Evolutionary conservation across 2,329 filamentous ascomycete species (phyloP), one percentile per base, ranked within the genome.

Genomic region (Endoconidiophora laricicola): DNA sequence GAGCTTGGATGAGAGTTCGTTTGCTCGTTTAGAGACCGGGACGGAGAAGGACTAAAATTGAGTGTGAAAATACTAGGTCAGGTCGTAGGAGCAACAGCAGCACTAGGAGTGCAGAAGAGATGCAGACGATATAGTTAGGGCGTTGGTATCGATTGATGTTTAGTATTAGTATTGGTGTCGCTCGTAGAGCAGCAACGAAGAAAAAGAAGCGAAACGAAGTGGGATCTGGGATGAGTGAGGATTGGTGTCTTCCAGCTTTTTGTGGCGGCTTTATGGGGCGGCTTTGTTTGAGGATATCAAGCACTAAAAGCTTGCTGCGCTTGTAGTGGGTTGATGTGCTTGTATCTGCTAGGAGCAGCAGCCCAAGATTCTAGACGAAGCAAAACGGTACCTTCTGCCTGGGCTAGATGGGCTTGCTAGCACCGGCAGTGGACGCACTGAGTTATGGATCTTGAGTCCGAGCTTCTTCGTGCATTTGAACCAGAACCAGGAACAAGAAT

Each of bases 181-280:
- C 29, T 33, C 12, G 29, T 33, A 33, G 29, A 12, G 29, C 29
- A 33, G 9, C 29, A 33, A 9, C 29, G 29, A 12, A 23, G 42
- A 26, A 42, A 41, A 18, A 20, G n/a, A 33, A 47, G 46, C 16
- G 20, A 36, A 23, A 33, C 23, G 41, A 20, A 26, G 43, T 44
- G 43, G 43, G 22, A 26, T 42, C 18, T 18, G 22, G 40, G 18
- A 20, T 24, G 16, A 18, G 16, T 29, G 26, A 29, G 26, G 26
- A 29, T 29, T 29, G 12, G 6, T 33, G 29, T 33, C 29, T 33
- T 12, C 29, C 29, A 43, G 40, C 40, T 43, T 43, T 43, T 20
- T 43, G 40, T 43, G 40, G 40, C 40, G 12, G 29, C 29, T 43
- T 43, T 43, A 43, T 43, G 40, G 40, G 40, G 40, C 40, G 40